Evolutionary conservation across 2,329 filamentous ascomycete genomes (phyloP).

Genomic region (Ciborinia camelliae): DNA sequence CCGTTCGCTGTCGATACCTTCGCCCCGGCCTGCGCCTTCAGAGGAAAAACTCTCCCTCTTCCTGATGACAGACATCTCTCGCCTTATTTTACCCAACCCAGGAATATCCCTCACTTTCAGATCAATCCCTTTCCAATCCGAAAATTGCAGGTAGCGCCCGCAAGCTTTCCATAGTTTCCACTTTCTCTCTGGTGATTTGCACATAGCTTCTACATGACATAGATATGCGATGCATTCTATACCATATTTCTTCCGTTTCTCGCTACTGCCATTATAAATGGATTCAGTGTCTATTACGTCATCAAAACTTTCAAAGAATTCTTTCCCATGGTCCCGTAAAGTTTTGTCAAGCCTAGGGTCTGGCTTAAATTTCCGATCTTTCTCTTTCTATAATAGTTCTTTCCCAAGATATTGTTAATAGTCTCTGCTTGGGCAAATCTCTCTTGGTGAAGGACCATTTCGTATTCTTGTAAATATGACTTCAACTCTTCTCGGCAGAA

Average conservation of each 20-base stretch:
- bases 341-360: too few species aligned
- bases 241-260: not conserved
- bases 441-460: not conserved
- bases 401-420: not conserved
- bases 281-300: not conserved
- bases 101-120: not conserved
- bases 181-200: not conserved
- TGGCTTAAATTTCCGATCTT: too few species aligned
- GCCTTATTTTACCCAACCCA: not conserved
- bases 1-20: not conserved
- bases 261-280: not conserved
- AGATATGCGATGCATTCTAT: not conserved
- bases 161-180: not conserved
- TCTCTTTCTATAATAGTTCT: too few species aligned
- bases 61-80: not conserved
- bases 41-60: not conserved
- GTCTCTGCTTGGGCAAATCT: not conserved
- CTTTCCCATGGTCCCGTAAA: not conserved
- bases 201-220: not conserved
- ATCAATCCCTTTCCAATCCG: not conserved
- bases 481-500: not conserved
- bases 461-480: not conserved
- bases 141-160: not conserved
- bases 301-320: not conserved
- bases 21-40: not conserved